These are phyloP conservation scores for Phytophthora cryptogea DNA, from an alignment of 352 stramenopile species.

Conservation along the genomic window DNA sequence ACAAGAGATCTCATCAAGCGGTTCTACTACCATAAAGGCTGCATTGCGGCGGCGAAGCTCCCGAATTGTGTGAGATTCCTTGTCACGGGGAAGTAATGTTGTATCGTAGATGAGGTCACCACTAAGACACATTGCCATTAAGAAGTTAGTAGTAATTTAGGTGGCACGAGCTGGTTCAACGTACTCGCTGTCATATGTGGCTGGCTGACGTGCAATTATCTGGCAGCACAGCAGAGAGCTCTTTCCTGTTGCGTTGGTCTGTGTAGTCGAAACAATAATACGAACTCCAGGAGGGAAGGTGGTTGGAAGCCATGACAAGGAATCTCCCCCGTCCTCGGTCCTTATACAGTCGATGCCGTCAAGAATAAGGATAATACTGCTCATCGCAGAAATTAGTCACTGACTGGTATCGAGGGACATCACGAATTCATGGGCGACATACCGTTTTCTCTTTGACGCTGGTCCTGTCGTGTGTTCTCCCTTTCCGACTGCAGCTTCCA, in stretches of 20 bases:
- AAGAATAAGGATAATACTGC: conserved; percentile 77
- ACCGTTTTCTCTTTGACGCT: conserved; percentile 37
- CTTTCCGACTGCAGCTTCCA: conserved; percentile 67
- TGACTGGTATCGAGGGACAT: not conserved
- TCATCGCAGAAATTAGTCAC: conserved; percentile 4
- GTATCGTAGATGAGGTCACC: conserved; percentile 75
- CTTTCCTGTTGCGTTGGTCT: conserved; percentile 30
- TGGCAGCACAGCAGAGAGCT: conserved; percentile 45
- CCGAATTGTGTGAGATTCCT: conserved; percentile 74
- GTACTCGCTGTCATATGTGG: conserved; percentile 69
- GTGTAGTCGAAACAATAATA: conserved; percentile 75
- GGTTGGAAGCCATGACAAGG: conserved; percentile 83
- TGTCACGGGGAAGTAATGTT: conserved; percentile 36
- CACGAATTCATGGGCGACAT: not conserved
- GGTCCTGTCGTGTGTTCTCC: conserved; percentile 35
- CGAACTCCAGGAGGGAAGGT: conserved; percentile 67
- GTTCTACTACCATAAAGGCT: conserved; percentile 68
- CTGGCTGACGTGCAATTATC: conserved; percentile 51
- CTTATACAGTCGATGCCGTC: conserved; percentile 84
- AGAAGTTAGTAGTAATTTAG: not conserved
- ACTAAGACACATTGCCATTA: conserved; percentile 22
- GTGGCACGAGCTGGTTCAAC: conserved; percentile 1
- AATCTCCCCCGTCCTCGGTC: conserved; percentile 83
- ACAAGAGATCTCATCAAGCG: conserved; percentile 71
- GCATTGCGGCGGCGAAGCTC: conserved; percentile 70